Evolutionary conservation across 2,329 filamentous ascomycete genomes (phyloP), one percentile per base, ranked within the genome.

Genomic region (Rasamsonia emersonii): DNA sequence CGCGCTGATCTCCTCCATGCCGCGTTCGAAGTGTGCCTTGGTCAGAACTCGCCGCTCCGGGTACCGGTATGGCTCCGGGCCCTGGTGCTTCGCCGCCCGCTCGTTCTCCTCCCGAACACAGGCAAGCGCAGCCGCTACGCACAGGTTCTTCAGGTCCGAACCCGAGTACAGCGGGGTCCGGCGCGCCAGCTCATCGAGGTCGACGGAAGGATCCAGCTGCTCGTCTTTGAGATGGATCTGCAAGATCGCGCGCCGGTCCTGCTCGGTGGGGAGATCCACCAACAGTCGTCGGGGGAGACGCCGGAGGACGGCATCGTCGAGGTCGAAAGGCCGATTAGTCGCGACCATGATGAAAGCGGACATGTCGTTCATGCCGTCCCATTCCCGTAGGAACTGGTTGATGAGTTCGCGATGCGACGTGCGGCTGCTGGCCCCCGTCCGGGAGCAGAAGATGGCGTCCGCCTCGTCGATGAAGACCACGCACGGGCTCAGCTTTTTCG

Each of bases 391-490:
- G 57, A 96, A 96, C 59, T 98, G 89, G 52, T 95, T 98, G 57
- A 96, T 88, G 33, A 91, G 80, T 55, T 95, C 89, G 30, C 88
- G 77, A 46, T 93, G 84, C 2, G 75, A 79, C 4, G 75, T 75
- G 18, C 83, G 71, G 45, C 76, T 78, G 37, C 72, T 71, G 15
- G 71, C 68, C 19, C 58, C 51, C 23, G 74, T 73, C 33, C 91
- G 77, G 10, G 82, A 79, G 16, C 84, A 84, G 35, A 98, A 82
- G 28, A 98, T 79, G 5, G 89, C 83, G 55, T 98, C 91, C 14
- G 88, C 91, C 61, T 98, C 91, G 51, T 98, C 91, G 40, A 98
- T 86, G 62, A 98, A 96, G 30, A 98, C 84, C 10, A 98, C 80
- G 50, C 88, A 88, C 0, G 91, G 91, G 2, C 82, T 81, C 5